Evolutionary conservation across 179 eudicot genomes (phyloP).

Genomic region (Beta lomatogona): DNA sequence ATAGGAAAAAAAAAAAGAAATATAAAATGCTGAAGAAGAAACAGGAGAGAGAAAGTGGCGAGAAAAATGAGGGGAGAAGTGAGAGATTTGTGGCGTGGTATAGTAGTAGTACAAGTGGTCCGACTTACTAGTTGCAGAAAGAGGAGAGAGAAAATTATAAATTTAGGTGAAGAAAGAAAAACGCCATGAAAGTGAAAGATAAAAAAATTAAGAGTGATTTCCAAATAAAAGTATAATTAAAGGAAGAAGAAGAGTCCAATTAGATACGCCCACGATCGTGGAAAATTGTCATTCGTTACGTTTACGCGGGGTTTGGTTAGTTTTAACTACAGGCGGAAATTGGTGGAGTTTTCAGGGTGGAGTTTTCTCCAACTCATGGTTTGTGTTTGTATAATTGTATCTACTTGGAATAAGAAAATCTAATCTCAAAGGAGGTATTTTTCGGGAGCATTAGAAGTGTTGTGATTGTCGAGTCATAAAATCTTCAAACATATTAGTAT

Average conservation of each 20-base stretch:
- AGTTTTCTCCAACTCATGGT: not conserved
- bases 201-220: not conserved
- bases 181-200: not conserved
- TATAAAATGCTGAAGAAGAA: not conserved
- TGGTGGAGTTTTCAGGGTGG: not conserved
- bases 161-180: not conserved
- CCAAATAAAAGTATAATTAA: not conserved
- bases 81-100: not conserved
- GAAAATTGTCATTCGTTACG: not conserved
- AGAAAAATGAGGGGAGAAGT: not conserved
- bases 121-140: not conserved
- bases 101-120: not conserved
- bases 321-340: not conserved
- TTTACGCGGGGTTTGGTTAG: slow-evolving; percentile 2
- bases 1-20: not conserved
- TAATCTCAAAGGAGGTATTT: too few species aligned
- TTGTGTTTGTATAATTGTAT: not conserved
- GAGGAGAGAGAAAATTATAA: not conserved
- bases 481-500: too few species aligned
- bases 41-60: not conserved
- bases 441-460: too few species aligned
- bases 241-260: slow-evolving; percentile 1
- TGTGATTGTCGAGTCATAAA: too few species aligned
- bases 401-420: too few species aligned
- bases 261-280: not conserved